Percentiles rank a stretch among this genome's conserved stretches.
Evolutionary conservation across 202 grass and related monocot genomes (phyloP).

Genomic region (Digitaria exilis): DNA sequence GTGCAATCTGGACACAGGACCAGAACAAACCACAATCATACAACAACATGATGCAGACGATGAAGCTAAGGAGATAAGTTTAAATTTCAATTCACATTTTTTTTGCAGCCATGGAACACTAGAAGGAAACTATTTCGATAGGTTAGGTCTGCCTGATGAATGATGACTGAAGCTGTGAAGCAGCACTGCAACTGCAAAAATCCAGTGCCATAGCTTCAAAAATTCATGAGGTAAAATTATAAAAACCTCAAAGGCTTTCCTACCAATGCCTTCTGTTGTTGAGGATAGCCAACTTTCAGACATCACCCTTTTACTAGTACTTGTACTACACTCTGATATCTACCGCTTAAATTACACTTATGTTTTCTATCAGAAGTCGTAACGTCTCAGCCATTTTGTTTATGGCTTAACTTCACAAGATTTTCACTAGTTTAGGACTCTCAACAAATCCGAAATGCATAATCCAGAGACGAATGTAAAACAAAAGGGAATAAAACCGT

Average conservation of each 20-base stretch:
- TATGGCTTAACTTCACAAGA: neutral
- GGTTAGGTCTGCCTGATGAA: neutral
- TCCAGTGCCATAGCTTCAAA: neutral
- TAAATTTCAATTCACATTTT: slow-evolving; percentile 17
- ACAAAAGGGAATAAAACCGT: neutral
- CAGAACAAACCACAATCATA: neutral
- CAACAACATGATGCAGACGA: neutral
- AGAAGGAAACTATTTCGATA: neutral
- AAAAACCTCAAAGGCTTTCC: neutral
- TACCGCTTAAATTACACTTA: neutral
- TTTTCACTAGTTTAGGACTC: neutral
- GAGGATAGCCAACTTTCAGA: neutral
- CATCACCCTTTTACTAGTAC: neutral
- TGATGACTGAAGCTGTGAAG: no score
- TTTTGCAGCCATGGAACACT: neutral
- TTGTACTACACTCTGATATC: neutral
- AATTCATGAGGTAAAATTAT: neutral
- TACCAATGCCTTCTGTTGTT: neutral
- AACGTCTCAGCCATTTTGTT: neutral
- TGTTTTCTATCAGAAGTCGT: neutral
- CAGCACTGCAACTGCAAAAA: neutral
- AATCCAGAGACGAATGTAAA: neutral
- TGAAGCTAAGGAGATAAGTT: neutral
- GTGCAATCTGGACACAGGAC: neutral
- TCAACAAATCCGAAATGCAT: neutral